Conservation (phyloP, 768 basidiomycete species). For the Panaeolus cyanescens region DNA sequence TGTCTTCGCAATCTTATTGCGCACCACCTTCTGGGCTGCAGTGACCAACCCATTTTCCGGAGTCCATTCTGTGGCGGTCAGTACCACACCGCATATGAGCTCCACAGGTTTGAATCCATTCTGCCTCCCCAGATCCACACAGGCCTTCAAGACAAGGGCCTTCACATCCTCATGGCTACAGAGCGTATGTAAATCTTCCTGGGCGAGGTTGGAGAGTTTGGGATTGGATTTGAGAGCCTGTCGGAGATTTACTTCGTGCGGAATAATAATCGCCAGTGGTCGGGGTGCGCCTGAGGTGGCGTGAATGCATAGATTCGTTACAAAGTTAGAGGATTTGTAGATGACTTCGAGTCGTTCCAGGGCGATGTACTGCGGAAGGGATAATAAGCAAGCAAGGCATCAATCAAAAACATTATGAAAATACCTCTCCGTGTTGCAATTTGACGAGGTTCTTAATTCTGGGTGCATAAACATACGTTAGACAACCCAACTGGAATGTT, state of each 20-base stretch:
- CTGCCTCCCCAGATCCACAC: slow-evolving; percentile 81
- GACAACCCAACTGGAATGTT: no score
- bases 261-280: slow-evolving; percentile 83
- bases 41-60: slow-evolving; percentile 87
- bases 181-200: slow-evolving; percentile 9
- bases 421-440: slow-evolving; percentile 73
- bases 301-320: slow-evolving; percentile 81
- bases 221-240: slow-evolving; percentile 36
- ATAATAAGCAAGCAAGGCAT: slow-evolving; percentile 5
- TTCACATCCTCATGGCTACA: slow-evolving; percentile 18
- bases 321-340: slow-evolving; percentile 83
- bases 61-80: slow-evolving; percentile 89
- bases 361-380: slow-evolving; percentile 72
- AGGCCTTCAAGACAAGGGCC: slow-evolving; percentile 69
- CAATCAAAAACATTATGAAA: neutral
- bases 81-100: slow-evolving; percentile 71
- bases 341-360: slow-evolving; percentile 85
- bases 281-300: slow-evolving; percentile 75
- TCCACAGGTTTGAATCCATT: slow-evolving; percentile 81
- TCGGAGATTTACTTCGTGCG: slow-evolving; percentile 76
- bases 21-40: slow-evolving; percentile 89
- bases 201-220: slow-evolving; percentile 14
- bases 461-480: neutral
- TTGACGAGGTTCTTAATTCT: slow-evolving; percentile 86
- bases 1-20: slow-evolving; percentile 65